Base-by-base conservation (phyloP, 176 grass and related monocot species). In the Oryza longistaminata region DNA sequence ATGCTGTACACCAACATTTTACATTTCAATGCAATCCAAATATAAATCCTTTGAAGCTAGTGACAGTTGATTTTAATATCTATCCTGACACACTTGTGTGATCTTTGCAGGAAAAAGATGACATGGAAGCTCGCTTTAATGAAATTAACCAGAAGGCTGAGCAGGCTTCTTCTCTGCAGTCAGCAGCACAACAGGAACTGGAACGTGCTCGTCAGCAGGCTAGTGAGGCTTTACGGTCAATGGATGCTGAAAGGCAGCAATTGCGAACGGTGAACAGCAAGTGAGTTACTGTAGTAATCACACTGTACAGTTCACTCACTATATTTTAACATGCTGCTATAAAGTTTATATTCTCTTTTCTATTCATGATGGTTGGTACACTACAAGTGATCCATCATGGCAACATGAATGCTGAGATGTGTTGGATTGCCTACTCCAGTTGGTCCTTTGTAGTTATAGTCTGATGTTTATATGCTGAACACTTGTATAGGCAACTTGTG, bases 201-300 rank as follows among this genome's bases (percentile, higher is more conserved):
- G 96, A 99, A 74, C 89, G 91, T 53, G 86, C 90, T 87, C 93
- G 91, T 85, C 93, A 92, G 52, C 90, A 99, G 69, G 91, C 93
- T 73, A 99, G 82, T 35, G 96, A 96, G 84, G 91, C 93, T 86
- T 96, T 99, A 78, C 82, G 89, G 67, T 88, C 90, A 78, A 92
- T 96, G 78, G 93, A 99, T 91, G 83, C 76, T 84, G 96, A 99
- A 87, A 96, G 91, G 75, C 96, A 96, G 85, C 96, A 96, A 81
- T 76, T 99, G 81, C 89, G 93, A 65, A 77, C 88, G 53, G 70
- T 92, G 55, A 99, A 94, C 82, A 94, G 11, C 87, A 99, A 96
- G 96, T 99, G 82, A 92, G 84, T 80, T 80, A 69, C 50, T 73
- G 37, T 48, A 86, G 39, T 71, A 7, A 37, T 80, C n/a, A 72